phyloP scores from a whole-genome alignment of 2,329 filamentous ascomycete genomes.

The Claviceps citrina region DNA sequence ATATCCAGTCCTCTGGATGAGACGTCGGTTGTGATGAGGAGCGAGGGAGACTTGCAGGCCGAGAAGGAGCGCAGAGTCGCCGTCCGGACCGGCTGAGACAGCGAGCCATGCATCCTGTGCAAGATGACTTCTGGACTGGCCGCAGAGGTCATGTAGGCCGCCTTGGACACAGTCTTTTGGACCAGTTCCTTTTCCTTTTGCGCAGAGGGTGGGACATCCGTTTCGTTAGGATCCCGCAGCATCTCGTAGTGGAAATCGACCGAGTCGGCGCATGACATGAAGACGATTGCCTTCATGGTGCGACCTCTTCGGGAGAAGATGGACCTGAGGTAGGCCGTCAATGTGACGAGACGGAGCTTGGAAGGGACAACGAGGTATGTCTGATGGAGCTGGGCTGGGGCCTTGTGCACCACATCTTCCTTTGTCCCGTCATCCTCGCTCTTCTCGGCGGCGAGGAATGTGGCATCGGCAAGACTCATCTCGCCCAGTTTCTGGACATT shows the following conservation, averaged over 20 bases:
- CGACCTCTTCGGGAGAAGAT: conserved; percentile 78
- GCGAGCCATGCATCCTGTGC: conserved; percentile 80
- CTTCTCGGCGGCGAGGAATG: conserved; percentile 61
- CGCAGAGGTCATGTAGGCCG: conserved; percentile 56
- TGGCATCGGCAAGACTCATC: conserved; percentile 85
- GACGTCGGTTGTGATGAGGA: conserved; percentile 89
- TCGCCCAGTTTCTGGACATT: conserved; percentile 87
- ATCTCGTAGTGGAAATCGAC: conserved; percentile 94
- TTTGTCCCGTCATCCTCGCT: conserved; percentile 29
- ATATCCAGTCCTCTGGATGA: conserved; percentile 90
- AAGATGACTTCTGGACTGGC: conserved; percentile 61
- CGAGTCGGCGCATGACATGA: conserved; percentile 91
- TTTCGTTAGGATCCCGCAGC: conserved; percentile 34
- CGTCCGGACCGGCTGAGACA: conserved; percentile 75
- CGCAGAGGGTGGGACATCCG: conserved; percentile 13
- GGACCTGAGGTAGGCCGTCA: conserved; percentile 70
- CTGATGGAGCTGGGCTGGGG: conserved; percentile 87
- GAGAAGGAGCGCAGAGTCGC: conserved; percentile 72
- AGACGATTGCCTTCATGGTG: conserved; percentile 93
- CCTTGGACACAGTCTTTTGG: conserved; percentile 49
- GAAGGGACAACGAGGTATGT: conserved; percentile 75
- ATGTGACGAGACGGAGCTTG: conserved; percentile 77
- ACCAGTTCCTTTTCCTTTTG: conserved; percentile 22
- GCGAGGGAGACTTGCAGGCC: conserved; percentile 54
- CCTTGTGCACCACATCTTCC: conserved; percentile 47